phyloP scores from a whole-genome alignment of 345 rosid genomes.

The Trapa incisa region DNA sequence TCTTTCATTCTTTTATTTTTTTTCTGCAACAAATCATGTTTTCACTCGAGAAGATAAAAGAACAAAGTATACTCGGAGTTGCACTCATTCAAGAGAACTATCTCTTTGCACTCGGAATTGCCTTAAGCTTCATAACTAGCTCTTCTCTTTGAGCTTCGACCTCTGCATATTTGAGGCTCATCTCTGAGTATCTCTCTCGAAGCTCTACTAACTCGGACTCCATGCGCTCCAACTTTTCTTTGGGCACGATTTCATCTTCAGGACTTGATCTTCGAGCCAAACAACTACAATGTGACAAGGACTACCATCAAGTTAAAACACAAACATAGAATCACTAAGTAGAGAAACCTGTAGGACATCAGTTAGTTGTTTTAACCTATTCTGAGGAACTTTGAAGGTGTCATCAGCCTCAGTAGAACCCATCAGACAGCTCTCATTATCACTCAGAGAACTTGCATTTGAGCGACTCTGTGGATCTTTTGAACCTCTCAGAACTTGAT shows the following conservation, averaged over 20 bases:
- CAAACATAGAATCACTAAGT: no score
- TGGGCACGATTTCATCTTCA: slow-evolving; percentile 29
- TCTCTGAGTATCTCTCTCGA: slow-evolving; percentile 35
- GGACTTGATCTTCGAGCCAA: slow-evolving; percentile 20
- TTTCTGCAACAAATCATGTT: neutral
- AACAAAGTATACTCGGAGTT: neutral
- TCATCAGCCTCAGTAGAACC: neutral
- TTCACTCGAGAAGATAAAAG: neutral
- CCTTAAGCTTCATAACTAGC: slow-evolving; percentile 49
- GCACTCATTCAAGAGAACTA: slow-evolving; percentile 18
- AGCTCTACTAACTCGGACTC: slow-evolving; percentile 44
- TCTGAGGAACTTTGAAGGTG: neutral
- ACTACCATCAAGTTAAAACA: neutral
- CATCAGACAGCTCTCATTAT: neutral
- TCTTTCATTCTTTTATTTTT: neutral
- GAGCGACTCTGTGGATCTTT: neutral
- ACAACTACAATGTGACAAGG: slow-evolving; percentile 12
- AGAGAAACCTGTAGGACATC: neutral
- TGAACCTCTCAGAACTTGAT: neutral
- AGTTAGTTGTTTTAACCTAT: neutral
- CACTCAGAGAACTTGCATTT: slow-evolving; percentile 1
- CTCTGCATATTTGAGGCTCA: slow-evolving; percentile 59
- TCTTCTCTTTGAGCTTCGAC: slow-evolving; percentile 48
- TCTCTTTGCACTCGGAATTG: slow-evolving; percentile 24
- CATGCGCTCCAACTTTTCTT: slow-evolving; percentile 33